phyloP scores from a whole-genome alignment of 2,329 filamentous ascomycete species.

The Teratosphaeria zuluensis region DNA sequence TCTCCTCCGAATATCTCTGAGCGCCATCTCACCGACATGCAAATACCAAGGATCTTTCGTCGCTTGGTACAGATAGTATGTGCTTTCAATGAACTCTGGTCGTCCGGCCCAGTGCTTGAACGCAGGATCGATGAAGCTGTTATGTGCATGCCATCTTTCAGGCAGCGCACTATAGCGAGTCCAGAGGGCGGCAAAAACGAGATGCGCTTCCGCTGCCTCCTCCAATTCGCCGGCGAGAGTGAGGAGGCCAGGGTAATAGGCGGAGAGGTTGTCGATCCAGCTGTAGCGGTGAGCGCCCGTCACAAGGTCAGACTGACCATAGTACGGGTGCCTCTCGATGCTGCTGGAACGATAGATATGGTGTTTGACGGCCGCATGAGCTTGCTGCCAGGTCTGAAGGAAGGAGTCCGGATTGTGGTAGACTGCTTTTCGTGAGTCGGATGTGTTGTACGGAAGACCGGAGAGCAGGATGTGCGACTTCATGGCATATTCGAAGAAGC shows the following conservation, averaged over 20 bases:
- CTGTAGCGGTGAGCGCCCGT: conserved; percentile 82
- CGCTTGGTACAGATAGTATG: conserved; percentile 88
- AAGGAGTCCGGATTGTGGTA: conserved; percentile 61
- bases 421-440: conserved; percentile 40
- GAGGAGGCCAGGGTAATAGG: conserved; percentile 87
- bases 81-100: conserved; percentile 94
- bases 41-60: conserved; percentile 95
- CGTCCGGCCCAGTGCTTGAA: conserved; percentile 92
- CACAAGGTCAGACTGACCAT: conserved; percentile 78
- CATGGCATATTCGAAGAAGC: conserved; percentile 96
- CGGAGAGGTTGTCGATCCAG: conserved; percentile 94
- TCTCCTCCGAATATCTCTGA: conserved; percentile 75
- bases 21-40: conserved; percentile 89
- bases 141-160: conserved; percentile 65
- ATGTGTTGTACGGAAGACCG: conserved; percentile 41
- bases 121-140: conserved; percentile 74
- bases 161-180: conserved; percentile 88
- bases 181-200: conserved; percentile 89
- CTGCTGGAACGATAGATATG: conserved; percentile 69
- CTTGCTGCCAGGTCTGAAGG: conserved; percentile 71
- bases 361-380: conserved; percentile 77
- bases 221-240: conserved; percentile 80
- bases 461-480: conserved; percentile 90
- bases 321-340: conserved; percentile 76
- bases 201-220: conserved; percentile 79